Percentiles rank a stretch among this genome's conserved stretches.
phyloP scores from a whole-genome alignment of 345 rosid species.

The Eucalyptus leucophloia region DNA sequence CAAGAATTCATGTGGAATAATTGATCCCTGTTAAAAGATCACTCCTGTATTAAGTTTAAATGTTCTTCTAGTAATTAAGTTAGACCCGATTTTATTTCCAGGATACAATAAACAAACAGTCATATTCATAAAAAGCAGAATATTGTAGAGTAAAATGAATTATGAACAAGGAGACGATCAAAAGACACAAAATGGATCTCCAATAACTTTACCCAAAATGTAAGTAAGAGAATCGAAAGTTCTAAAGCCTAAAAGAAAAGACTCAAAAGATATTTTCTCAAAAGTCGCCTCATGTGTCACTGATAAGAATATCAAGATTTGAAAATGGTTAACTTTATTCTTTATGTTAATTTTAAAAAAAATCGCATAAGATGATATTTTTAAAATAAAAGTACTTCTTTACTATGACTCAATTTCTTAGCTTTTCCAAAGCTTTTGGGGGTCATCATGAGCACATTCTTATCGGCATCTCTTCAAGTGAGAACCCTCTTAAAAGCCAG shows the following conservation, averaged over 20 bases:
- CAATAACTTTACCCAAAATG: neutral
- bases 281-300: neutral
- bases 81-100: neutral
- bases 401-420: neutral
- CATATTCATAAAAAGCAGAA: neutral
- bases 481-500: fast-evolving
- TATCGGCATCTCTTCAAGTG: neutral
- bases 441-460: neutral
- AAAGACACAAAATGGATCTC: neutral
- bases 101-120: neutral
- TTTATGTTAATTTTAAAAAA: neutral
- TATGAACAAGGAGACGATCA: neutral
- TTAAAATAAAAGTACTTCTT: neutral
- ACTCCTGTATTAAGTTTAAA: neutral
- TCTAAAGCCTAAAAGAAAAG: neutral
- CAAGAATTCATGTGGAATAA: neutral
- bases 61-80: neutral
- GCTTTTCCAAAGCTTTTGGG: neutral
- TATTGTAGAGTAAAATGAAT: too few relatives aligned
- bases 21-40: neutral
- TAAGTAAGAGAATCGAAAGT: neutral
- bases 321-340: neutral
- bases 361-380: neutral
- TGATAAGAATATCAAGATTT: too few relatives aligned
- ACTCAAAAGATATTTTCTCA: too few relatives aligned